phyloP scores from a whole-genome alignment of 1,284 basidiomycete species.

The Boletus mariae region DNA sequence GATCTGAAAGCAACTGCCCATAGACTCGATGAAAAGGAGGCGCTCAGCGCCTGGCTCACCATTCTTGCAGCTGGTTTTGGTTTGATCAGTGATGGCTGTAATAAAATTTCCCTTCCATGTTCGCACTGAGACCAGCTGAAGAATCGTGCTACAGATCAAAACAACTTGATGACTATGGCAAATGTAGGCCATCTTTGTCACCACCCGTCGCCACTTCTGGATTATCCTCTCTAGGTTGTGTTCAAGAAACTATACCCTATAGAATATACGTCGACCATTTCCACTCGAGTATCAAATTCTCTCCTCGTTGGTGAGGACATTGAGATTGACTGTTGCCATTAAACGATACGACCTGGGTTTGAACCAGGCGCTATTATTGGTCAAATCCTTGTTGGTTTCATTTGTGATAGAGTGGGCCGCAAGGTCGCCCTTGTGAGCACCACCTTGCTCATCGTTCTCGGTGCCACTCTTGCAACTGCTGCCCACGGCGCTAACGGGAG shows the following conservation, averaged over 20 bases:
- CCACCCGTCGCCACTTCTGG: not conserved
- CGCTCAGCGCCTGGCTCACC: conserved; percentile 55
- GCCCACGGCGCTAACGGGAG: conserved; percentile 63
- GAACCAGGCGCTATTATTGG: conserved; percentile 61
- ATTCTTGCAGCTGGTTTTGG: conserved; percentile 64
- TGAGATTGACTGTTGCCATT: conserved; percentile 12
- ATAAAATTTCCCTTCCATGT: conserved; percentile 20
- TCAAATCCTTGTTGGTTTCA: conserved; percentile 63
- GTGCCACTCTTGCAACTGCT: conserved; percentile 69
- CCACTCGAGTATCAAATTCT: conserved; percentile 71
- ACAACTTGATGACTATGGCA: conserved; percentile 64
- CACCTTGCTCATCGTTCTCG: conserved; percentile 67
- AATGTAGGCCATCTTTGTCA: conserved; percentile 39
- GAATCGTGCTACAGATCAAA: conserved; percentile 49
- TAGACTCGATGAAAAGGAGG: conserved; percentile 36
- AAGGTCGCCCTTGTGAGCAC: conserved; percentile 71
- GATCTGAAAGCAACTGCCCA: conserved; percentile 26
- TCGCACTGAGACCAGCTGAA: conserved; percentile 2
- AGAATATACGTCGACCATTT: conserved; percentile 56
- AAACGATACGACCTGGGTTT: conserved; percentile 10
- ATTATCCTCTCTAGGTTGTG: conserved; percentile 42
- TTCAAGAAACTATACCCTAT: conserved; percentile 60
- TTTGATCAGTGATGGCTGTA: conserved; percentile 68
- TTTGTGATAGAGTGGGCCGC: conserved; percentile 70
- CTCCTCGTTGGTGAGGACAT: conserved; percentile 60